Percentiles rank a stretch among this genome's conserved stretches.
Conservation (phyloP, 805 yeast genomes). For the Yarrowia sp. region DNA sequence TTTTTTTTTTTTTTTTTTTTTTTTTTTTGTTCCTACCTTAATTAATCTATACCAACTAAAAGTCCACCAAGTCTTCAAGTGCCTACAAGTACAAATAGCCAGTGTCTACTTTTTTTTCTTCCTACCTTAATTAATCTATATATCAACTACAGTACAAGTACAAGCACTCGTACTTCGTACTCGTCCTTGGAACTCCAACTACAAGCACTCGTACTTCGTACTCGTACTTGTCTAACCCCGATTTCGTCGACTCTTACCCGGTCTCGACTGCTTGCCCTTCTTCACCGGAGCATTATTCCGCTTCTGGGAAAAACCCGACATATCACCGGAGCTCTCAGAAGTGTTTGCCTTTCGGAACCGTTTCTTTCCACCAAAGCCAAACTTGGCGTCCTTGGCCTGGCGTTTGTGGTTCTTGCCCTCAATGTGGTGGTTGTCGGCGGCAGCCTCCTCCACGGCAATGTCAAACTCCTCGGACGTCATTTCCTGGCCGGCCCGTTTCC, state of each 20-base stretch:
- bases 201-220: too few species aligned
- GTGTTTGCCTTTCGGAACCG: constrained; percentile 76
- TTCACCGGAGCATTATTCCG: constrained; percentile 58
- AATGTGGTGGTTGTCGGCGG: constrained; percentile 62
- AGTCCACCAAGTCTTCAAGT: too few species aligned
- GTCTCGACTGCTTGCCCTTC: constrained; percentile 18
- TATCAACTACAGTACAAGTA: too few species aligned
- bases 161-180: too few species aligned
- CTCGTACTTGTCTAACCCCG: too few species aligned
- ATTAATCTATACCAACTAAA: too few species aligned
- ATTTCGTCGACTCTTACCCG: constrained; percentile 29
- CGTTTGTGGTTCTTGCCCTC: constrained; percentile 68
- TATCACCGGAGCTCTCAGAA: constrained; percentile 72
- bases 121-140: too few species aligned
- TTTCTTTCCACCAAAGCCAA: constrained; percentile 81
- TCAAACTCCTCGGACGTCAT: constrained; percentile 78
- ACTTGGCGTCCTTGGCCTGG: constrained; percentile 70
- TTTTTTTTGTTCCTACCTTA: too few species aligned
- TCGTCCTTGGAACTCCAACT: too few species aligned
- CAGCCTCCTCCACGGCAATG: constrained; percentile 90
- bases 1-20: too few species aligned
- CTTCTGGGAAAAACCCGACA: constrained; percentile 61
- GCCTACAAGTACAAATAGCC: too few species aligned
- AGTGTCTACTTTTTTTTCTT: too few species aligned
- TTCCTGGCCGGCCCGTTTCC: constrained; percentile 82